Evolutionary conservation across 2,329 filamentous ascomycete species (phyloP).

Genomic region (Thielaviopsis musarum): DNA sequence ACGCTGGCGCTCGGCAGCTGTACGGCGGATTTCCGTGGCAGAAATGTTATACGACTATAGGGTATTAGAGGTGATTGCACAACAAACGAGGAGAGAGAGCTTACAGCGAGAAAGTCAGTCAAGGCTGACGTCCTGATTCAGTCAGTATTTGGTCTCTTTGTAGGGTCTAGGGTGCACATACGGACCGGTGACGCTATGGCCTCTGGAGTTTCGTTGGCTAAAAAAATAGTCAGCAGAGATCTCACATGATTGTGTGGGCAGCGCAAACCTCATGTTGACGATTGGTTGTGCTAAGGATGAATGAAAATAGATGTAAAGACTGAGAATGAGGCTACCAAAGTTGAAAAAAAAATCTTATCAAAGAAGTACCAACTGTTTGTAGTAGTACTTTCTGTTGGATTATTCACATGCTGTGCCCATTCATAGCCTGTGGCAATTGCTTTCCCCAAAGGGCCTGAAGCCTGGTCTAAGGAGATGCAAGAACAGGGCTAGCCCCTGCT

Average conservation of each 20-base stretch:
- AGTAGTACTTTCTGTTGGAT: no score
- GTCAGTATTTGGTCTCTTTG: not conserved
- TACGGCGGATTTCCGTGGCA: constrained; percentile 34
- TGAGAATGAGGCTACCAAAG: no score
- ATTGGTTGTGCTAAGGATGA: not conserved
- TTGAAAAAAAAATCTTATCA: no score
- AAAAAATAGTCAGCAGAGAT: not conserved
- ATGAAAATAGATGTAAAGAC: not conserved
- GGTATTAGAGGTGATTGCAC: not conserved
- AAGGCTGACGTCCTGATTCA: constrained; percentile 31
- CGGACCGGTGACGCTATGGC: constrained; percentile 7
- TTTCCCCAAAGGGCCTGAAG: no score
- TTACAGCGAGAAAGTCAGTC: constrained; percentile 35
- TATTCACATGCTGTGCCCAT: no score
- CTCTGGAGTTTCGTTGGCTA: not conserved
- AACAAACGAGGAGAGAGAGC: constrained; percentile 11
- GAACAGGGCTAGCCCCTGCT: no score
- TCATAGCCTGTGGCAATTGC: no score
- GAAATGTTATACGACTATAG: constrained; percentile 55
- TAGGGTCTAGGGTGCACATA: not conserved
- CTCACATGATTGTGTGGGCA: not conserved
- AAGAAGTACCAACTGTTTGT: no score
- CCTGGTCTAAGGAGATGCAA: no score
- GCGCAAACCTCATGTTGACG: not conserved
- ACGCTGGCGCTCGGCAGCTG: constrained; percentile 32